These are phyloP conservation scores for Arctium minus DNA, from an alignment of 129 eudicot species.

Conservation along the genomic window DNA sequence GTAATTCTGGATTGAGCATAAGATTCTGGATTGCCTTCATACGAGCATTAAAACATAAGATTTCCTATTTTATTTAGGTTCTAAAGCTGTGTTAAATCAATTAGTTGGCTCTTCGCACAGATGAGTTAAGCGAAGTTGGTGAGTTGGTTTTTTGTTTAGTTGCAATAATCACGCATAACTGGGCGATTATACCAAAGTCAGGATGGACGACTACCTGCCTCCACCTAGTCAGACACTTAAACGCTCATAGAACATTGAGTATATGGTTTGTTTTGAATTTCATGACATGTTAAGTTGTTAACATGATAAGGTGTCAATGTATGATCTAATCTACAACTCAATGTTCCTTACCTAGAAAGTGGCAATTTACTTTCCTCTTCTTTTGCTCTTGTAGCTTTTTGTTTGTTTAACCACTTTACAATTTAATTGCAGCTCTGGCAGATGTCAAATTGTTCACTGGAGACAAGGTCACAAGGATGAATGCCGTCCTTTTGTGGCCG, in stretches of 20 bases:
- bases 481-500: constrained; percentile 45
- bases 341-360: neutral
- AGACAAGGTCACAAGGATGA: constrained; percentile 95
- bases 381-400: neutral
- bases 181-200: neutral
- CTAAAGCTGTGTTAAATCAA: neutral
- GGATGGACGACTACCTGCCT: neutral
- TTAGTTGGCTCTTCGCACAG: neutral
- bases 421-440: constrained; percentile 65
- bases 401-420: neutral
- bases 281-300: neutral
- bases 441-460: constrained; percentile 95
- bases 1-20: neutral
- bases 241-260: neutral
- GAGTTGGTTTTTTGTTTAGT: neutral
- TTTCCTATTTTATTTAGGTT: neutral
- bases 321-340: neutral
- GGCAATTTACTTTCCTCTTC: neutral
- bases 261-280: neutral
- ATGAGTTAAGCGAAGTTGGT: neutral
- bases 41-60: neutral
- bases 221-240: neutral
- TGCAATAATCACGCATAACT: neutral
- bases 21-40: neutral
- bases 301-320: neutral